phyloP scores from a whole-genome alignment of 345 rosid species.

The Euphorbia tirucalli region DNA sequence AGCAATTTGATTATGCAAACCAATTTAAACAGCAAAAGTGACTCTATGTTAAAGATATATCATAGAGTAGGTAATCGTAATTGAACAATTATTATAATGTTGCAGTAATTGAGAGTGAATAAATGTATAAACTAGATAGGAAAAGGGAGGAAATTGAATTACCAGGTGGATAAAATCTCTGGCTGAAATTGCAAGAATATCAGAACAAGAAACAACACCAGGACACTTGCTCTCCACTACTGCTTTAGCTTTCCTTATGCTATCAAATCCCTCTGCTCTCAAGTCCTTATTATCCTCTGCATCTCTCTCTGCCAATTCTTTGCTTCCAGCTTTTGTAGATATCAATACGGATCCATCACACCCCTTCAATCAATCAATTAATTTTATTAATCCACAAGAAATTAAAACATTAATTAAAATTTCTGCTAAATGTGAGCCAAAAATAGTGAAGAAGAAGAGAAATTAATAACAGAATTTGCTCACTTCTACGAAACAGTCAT shows the following conservation, averaged over 20 bases:
- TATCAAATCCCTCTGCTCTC: constrained; percentile 64
- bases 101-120: no score
- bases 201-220: constrained; percentile 79
- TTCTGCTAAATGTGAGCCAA: background rate
- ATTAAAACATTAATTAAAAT: background rate
- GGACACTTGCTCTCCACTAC: constrained; percentile 80
- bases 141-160: constrained; percentile 1
- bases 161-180: constrained; percentile 76
- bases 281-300: constrained; percentile 66
- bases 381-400: no score
- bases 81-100: no score
- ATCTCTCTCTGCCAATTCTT: constrained; percentile 62
- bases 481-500: constrained; percentile 92
- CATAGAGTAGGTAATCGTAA: no score
- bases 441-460: background rate
- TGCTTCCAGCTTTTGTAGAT: constrained; percentile 57
- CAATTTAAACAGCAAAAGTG: no score
- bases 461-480: no score
- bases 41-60: no score
- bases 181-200: constrained; percentile 81
- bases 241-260: constrained; percentile 56
- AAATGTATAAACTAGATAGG: no score
- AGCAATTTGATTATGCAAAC: no score
- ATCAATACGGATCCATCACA: constrained; percentile 81
- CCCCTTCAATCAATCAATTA: constrained; percentile 42